A percentile compares a stretch with the other conserved stretches of the same genome.
Evolutionary conservation across 2,329 filamentous ascomycete genomes (phyloP).

Genomic region (Cercospora citrullina): DNA sequence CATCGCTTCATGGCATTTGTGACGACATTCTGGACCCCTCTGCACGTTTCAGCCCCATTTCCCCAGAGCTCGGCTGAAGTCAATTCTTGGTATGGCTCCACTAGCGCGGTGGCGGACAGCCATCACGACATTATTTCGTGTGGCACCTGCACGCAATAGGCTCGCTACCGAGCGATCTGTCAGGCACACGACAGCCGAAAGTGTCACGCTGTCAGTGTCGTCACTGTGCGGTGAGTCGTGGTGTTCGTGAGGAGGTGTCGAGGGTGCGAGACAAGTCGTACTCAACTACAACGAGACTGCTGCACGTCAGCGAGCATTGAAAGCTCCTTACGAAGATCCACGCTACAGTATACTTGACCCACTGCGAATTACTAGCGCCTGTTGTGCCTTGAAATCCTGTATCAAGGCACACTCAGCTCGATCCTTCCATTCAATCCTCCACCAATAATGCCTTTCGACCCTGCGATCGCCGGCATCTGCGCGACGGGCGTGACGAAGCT

Average conservation of each 20-base stretch:
- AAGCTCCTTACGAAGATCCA: background rate
- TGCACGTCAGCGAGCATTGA: background rate
- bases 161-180: background rate
- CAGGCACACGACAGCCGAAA: background rate
- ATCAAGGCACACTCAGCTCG: background rate
- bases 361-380: background rate
- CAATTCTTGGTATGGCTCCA: constrained; percentile 7
- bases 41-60: constrained; percentile 7
- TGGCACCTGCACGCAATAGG: background rate
- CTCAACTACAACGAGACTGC: background rate
- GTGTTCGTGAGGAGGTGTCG: background rate
- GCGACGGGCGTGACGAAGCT: constrained; percentile 3
- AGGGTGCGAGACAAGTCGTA: background rate
- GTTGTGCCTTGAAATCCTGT: background rate
- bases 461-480: constrained; percentile 5
- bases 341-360: background rate
- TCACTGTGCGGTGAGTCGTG: background rate
- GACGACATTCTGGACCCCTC: constrained; percentile 4
- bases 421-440: background rate
- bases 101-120: background rate
- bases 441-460: constrained; percentile 10
- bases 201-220: background rate
- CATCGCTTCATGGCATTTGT: background rate
- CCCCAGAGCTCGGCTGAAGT: constrained; percentile 3
- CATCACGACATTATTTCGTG: background rate